These are phyloP conservation scores for Intubia oerlemansii DNA, from an alignment of 2,329 filamentous ascomycete genomes.

Conservation along the genomic window DNA sequence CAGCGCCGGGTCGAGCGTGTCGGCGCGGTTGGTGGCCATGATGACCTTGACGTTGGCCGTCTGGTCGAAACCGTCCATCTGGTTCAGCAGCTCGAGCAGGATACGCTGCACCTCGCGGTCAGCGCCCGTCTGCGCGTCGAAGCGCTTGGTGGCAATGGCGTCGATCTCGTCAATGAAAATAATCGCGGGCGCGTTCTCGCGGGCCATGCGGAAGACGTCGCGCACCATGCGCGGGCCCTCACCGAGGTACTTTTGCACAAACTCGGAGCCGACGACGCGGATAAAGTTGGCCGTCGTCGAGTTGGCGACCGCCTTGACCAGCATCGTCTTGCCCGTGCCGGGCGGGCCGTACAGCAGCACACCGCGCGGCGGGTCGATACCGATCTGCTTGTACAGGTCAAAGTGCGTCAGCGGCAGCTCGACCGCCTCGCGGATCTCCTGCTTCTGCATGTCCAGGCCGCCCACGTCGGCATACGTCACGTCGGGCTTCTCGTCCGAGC, in stretches of 20 bases:
- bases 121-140: conserved; percentile 94
- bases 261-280: conserved; percentile 91
- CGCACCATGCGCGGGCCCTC: conserved; percentile 97
- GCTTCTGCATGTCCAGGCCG: conserved; percentile 98
- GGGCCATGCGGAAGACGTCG: conserved; percentile 96
- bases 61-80: conserved; percentile 99
- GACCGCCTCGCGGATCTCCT: conserved; percentile 94
- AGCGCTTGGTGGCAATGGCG: conserved; percentile 96
- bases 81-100: conserved; percentile 86
- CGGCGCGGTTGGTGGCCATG: conserved; percentile 97
- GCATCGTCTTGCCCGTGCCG: conserved; percentile 90
- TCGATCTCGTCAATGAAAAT: conserved; percentile 99
- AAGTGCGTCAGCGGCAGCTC: conserved; percentile 94
- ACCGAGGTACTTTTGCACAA: conserved; percentile 96
- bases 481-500: conserved; percentile 90
- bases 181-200: conserved; percentile 93
- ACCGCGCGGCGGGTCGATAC: conserved; percentile 92
- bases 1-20: conserved; percentile 87
- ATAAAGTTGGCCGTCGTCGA: conserved; percentile 97
- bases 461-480: conserved; percentile 96
- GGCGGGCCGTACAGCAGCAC: conserved; percentile 91
- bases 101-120: conserved; percentile 98
- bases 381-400: conserved; percentile 97
- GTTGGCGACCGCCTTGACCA: conserved; percentile 96
- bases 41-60: conserved; percentile 99